A percentile compares a stretch with the other conserved stretches of the same genome.
phyloP scores from a whole-genome alignment of 2,329 filamentous ascomycete species.

The Nemania serpens region DNA sequence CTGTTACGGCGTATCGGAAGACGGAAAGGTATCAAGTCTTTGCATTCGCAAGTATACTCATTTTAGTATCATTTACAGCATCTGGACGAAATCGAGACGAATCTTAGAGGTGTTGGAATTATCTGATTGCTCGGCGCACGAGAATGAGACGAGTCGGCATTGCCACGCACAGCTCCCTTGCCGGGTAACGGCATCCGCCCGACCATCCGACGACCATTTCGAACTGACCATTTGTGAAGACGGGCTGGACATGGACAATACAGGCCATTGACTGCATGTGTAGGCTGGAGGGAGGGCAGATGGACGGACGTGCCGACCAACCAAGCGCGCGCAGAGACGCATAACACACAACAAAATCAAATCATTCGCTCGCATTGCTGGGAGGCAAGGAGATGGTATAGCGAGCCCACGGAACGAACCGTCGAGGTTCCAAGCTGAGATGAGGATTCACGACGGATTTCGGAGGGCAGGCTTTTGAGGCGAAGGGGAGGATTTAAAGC shows the following conservation, averaged over 20 bases:
- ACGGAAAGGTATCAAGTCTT: conserved; percentile 31
- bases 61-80: conserved; percentile 38
- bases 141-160: conserved; percentile 1
- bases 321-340: conserved; percentile 3
- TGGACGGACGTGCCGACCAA: conserved; percentile 8
- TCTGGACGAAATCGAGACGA: conserved; percentile 43
- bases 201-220: conserved; percentile 1
- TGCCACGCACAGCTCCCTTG: background rate
- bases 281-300: background rate
- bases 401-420: background rate
- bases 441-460: conserved; percentile 8
- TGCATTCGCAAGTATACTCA: conserved; percentile 39
- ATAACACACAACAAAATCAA: conserved; percentile 6
- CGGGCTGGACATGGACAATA: background rate
- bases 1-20: conserved; percentile 24
- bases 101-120: conserved; percentile 48
- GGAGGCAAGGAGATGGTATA: background rate
- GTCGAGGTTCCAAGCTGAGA: conserved; percentile 8
- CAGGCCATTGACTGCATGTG: background rate
- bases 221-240: background rate
- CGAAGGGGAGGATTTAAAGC: conserved; percentile 2
- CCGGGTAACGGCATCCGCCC: background rate
- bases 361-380: conserved; percentile 13
- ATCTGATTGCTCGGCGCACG: conserved; percentile 38
- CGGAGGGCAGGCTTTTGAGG: background rate